Evolutionary conservation across 2,329 filamentous ascomycete genomes (phyloP), one percentile per base, ranked within the genome.

Genomic region (Moelleriella libera): DNA sequence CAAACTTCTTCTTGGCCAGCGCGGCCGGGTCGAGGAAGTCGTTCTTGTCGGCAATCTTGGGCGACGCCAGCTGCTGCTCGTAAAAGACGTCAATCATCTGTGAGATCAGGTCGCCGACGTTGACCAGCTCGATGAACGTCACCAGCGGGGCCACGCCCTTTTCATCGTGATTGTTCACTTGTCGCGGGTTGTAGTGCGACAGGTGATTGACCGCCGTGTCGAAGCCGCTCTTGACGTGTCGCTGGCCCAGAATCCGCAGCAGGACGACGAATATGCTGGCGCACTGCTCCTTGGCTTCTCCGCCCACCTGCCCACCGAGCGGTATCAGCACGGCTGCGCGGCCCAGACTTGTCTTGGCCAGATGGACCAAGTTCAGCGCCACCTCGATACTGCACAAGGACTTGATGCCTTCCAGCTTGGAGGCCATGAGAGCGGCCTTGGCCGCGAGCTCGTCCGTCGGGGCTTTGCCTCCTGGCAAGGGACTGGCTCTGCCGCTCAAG

Each of bases 51-150:
- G 85, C 85, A 47, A 98, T 81, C 57, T 85, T 85, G 11, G 85
- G 78, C 1, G 80, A 77, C 5, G 88, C 80, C 30, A 98, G 76
- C 67, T 98, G 92, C 66, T 97, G 92, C 61, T 94, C 85, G 66
- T 94, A 98, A 62, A 98, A 98, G 34, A 98, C 88, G 61, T 98
- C 92, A 49, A 98, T 80, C 92, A 98, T 98, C 63, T 98, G 92
- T 50, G 94, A 88, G 56, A 98, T 98, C 49, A 98, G 74, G 62
- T 98, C 92, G 49, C 92, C 92, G 1, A 98, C 90, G 60, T 98
- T 98, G 62, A 98, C 92, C 30, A 98, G 77, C 66, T 98, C 92
- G 51, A 98, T 80, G 58, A 98, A 98, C 0, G 87, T 96, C 43
- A 96, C 88, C 4, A 98, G 75, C 2, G 92, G 92, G 47, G 88